phyloP scores from a whole-genome alignment of 345 rosid species.

The Litchi chinensis region DNA sequence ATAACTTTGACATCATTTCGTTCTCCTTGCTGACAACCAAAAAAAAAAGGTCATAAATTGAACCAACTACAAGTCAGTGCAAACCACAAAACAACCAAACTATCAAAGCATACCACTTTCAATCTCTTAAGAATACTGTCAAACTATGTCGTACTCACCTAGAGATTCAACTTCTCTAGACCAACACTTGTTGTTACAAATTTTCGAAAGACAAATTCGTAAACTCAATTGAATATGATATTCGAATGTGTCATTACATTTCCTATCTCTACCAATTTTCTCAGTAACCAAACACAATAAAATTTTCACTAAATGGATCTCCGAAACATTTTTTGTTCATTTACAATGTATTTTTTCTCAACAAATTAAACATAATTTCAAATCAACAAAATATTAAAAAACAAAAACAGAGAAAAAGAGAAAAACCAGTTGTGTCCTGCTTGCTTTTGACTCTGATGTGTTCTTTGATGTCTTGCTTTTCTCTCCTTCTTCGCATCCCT shows the following conservation, averaged over 20 bases:
- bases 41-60: conserved; percentile 3
- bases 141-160: conserved; percentile 95
- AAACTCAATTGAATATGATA: not conserved
- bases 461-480: conserved; percentile 96
- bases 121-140: too few relatives aligned
- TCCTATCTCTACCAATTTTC: not conserved
- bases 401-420: not conserved
- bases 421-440: conserved; percentile 74
- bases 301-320: too few relatives aligned
- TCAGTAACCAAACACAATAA: not conserved
- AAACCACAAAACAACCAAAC: too few relatives aligned
- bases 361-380: not conserved
- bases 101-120: too few relatives aligned
- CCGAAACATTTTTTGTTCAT: not conserved
- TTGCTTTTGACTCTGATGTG: conserved; percentile 84
- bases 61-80: too few relatives aligned
- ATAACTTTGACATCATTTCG: conserved; percentile 44
- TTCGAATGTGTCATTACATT: not conserved
- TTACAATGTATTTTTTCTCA: too few relatives aligned
- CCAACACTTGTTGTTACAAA: conserved; percentile 93
- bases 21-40: conserved; percentile 64
- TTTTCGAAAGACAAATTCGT: conserved; percentile 15
- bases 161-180: conserved; percentile 80
- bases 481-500: conserved; percentile 99
- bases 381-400: too few relatives aligned